phyloP scores from a whole-genome alignment of 2,329 filamentous ascomycete species.

The Scytalidium sp. region DNA sequence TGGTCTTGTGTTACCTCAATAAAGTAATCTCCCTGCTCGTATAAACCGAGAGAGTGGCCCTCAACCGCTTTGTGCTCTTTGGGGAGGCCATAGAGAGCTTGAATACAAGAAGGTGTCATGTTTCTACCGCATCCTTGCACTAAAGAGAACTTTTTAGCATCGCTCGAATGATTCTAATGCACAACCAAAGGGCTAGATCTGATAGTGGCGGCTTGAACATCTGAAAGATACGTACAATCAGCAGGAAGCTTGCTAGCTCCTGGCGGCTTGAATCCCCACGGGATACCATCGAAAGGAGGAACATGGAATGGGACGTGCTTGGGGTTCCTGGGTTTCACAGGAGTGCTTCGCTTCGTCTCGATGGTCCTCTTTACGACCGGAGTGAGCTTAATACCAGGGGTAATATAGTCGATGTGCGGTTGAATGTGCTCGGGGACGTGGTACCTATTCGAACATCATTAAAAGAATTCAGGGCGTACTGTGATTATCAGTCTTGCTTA shows the following conservation, averaged over 20 bases:
- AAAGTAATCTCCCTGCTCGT: constrained; percentile 14
- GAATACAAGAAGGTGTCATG: constrained; percentile 6
- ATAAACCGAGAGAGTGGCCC: constrained; percentile 15
- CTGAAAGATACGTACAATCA: neutral
- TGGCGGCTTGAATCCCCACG: neutral
- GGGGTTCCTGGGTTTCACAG: constrained; percentile 5
- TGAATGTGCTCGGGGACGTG: constrained; percentile 28
- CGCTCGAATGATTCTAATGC: too few species aligned
- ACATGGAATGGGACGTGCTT: neutral
- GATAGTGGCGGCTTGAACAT: too few species aligned
- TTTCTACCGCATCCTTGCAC: constrained; percentile 4
- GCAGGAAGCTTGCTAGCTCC: neutral
- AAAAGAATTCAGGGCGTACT: neutral
- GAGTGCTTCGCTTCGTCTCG: constrained; percentile 10
- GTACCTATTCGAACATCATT: constrained; percentile 24
- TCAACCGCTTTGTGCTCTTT: constrained; percentile 2
- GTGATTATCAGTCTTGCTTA: constrained; percentile 10
- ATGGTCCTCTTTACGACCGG: constrained; percentile 8
- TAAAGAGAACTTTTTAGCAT: neutral
- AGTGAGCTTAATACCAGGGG: constrained; percentile 22
- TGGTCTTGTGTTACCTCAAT: constrained; percentile 1
- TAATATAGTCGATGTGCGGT: constrained; percentile 26
- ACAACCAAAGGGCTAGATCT: neutral
- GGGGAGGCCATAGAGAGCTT: constrained; percentile 6
- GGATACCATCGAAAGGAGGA: neutral